A percentile compares a stretch with the other conserved stretches of the same genome.
phyloP scores from a whole-genome alignment of 495 filamentous ascomycete species.

The Penicillium alfredii region DNA sequence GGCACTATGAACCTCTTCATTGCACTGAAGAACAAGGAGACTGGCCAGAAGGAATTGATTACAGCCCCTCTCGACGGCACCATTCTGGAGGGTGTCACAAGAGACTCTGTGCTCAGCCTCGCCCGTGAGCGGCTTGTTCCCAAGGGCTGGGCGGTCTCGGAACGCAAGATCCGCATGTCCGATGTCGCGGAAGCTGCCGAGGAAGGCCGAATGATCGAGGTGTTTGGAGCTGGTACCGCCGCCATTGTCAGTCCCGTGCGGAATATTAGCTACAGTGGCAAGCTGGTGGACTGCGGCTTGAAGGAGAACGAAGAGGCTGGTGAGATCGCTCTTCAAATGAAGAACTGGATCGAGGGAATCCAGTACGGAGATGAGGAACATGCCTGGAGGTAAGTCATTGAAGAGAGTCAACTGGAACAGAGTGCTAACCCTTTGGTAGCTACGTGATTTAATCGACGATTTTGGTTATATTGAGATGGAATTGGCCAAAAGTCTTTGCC shows the following conservation, averaged over 20 bases:
- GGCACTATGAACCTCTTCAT: conserved; percentile 98
- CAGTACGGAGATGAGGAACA: conserved; percentile 93
- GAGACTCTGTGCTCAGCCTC: conserved; percentile 78
- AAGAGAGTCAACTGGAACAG: not conserved
- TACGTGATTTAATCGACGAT: conserved; percentile 21
- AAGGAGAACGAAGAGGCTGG: conserved; percentile 76
- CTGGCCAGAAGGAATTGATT: conserved; percentile 80
- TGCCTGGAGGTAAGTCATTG: conserved; percentile 61
- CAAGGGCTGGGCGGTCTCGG: conserved; percentile 82
- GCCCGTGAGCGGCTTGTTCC: conserved; percentile 74
- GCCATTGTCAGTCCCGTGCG: conserved; percentile 70
- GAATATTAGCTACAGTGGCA: conserved; percentile 76
- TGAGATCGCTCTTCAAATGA: conserved; percentile 76
- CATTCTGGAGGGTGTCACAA: conserved; percentile 91
- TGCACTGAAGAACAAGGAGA: conserved; percentile 70
- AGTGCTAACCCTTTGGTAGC: conserved; percentile 20
- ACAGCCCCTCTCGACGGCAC: conserved; percentile 94
- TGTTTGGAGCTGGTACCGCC: conserved; percentile 90
- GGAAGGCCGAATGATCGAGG: conserved; percentile 84
- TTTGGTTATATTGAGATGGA: conserved; percentile 1
- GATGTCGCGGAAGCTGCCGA: conserved; percentile 72
- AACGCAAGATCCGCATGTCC: conserved; percentile 84
- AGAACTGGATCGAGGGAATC: conserved; percentile 90
- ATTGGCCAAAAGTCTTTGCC: conserved; percentile 5
- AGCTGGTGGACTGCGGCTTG: conserved; percentile 72